A percentile compares a stretch with the other conserved stretches of the same genome.
Conservation (phyloP, 306 rosid genomes). For the Cucurbita argyrosperma region DNA sequence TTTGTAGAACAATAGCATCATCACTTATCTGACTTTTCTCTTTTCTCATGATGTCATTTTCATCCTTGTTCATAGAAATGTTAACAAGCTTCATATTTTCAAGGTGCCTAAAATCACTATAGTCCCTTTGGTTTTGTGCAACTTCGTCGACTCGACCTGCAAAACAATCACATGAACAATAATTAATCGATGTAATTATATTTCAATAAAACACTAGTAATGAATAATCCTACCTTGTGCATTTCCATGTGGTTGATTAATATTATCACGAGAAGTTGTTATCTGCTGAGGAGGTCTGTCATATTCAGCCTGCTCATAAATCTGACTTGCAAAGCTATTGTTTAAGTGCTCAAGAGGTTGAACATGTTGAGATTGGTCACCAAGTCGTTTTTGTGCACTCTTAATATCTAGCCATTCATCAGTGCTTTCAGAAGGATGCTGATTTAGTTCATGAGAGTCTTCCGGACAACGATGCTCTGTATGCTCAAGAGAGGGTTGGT, state of each 20-base stretch:
- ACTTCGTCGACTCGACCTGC: slow-evolving; percentile 24
- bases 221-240: slow-evolving; percentile 21
- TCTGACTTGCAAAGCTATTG: slow-evolving; percentile 19
- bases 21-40: slow-evolving; percentile 14
- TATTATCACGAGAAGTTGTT: slow-evolving; percentile 12
- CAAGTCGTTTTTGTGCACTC: slow-evolving; percentile 13
- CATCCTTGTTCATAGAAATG: slow-evolving; percentile 15
- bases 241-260: slow-evolving; percentile 14
- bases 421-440: slow-evolving; percentile 15
- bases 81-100: slow-evolving; percentile 14
- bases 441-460: slow-evolving; percentile 26
- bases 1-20: slow-evolving; percentile 18
- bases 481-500: slow-evolving; percentile 21
- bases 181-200: neutral
- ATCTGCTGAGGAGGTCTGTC: slow-evolving; percentile 19
- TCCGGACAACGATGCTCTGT: slow-evolving; percentile 19
- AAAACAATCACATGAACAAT: slow-evolving; percentile 8
- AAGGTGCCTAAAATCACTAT: slow-evolving; percentile 21
- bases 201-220: neutral
- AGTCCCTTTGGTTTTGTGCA: slow-evolving; percentile 15
- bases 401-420: slow-evolving; percentile 22
- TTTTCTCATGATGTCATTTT: slow-evolving; percentile 11
- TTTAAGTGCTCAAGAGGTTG: slow-evolving; percentile 18
- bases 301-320: slow-evolving; percentile 17
- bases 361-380: slow-evolving; percentile 14